Evolutionary conservation across 2,329 filamentous ascomycete species (phyloP).

Genomic region (Cucurbitaria berberidis): DNA sequence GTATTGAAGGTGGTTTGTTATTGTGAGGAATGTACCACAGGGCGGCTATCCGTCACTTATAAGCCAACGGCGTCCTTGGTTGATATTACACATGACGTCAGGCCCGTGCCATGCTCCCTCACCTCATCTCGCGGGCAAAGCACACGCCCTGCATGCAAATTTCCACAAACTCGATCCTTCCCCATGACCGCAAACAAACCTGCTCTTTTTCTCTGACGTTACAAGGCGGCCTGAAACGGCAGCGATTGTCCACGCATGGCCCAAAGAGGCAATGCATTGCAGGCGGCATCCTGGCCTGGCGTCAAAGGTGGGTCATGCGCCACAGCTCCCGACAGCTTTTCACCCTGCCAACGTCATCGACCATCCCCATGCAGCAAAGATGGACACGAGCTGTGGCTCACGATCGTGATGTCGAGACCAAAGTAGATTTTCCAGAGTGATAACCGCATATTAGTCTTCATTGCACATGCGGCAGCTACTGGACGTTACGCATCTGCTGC

Average conservation of each 20-base stretch:
- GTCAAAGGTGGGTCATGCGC: constrained; percentile 13
- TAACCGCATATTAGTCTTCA: constrained; percentile 4
- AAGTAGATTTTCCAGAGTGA: constrained; percentile 3
- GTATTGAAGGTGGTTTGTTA: not conserved
- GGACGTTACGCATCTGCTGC: constrained; percentile 2
- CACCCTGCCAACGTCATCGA: constrained; percentile 14
- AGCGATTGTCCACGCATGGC: constrained; percentile 19
- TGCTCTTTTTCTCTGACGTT: not conserved
- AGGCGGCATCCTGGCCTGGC: constrained; percentile 5
- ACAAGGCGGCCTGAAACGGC: constrained; percentile 3
- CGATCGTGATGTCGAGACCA: constrained; percentile 4
- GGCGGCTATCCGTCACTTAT: not conserved
- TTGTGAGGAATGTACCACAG: not conserved
- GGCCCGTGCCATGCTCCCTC: constrained; percentile 1
- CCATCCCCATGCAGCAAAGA: constrained; percentile 7
- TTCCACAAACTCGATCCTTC: not conserved
- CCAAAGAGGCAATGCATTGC: constrained; percentile 16
- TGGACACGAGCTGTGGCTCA: constrained; percentile 5
- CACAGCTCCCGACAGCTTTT: constrained; percentile 20
- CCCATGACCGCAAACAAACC: not conserved
- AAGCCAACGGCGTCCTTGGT: not conserved
- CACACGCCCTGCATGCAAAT: constrained; percentile 1
- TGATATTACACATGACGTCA: not conserved
- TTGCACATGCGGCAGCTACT: not conserved
- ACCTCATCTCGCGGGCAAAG: not conserved